Base-by-base conservation (phyloP, 108 stramenopile species). In the Schizochytrium sp. region DNA sequence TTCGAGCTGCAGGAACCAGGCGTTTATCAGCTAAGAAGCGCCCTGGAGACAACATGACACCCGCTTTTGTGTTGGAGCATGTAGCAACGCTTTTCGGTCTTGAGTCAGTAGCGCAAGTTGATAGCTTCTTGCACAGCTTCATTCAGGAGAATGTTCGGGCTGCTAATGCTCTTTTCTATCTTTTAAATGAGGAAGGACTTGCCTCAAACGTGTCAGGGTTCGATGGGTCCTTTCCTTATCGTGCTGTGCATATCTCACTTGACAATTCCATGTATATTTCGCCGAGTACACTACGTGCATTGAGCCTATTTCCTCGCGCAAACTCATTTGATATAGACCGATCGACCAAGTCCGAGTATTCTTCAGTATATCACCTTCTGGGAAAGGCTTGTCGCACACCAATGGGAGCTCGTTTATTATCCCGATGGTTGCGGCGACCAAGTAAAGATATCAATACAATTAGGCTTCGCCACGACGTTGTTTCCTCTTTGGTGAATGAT, bases 371-470 rank as follows among this genome's bases (percentile, higher is more conserved):
- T 2, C 50, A 49, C 47, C 40, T 40, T n/a, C 28, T 83, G 2
- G 76, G 50, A 42, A 83, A 55, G 38, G 10, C 28, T 10, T 83
- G 76, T 28, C 47, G 55, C 50, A 83, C 76, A 13, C 76, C 76
- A 10, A 55, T 55, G 76, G 76, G 76, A n/a, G 53, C 38, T 5
- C 76, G 76, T 47, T 40, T 17, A 28, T 53, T 83, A 47, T 47
- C 76, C 5, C 47, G 76, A 17, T 83, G 76, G 76, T n/a, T 83
- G 47, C 76, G 76, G 76, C 76, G 76, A 10, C 76, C 76, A 5
- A 38, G 50, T 40, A 55, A 49, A 49, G 5, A 42, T 10, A 10
- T 49, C 1, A n/a, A 13, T 2, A 53, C 10, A 50, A 83, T 83
- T 17, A 17, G 50, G 10, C 50, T n/a, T 5, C 76, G 76, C 47